Percentiles rank a stretch among this genome's conserved stretches.
Evolutionary conservation across 2,329 filamentous ascomycete genomes (phyloP).

Genomic region (Penicillium sp.): DNA sequence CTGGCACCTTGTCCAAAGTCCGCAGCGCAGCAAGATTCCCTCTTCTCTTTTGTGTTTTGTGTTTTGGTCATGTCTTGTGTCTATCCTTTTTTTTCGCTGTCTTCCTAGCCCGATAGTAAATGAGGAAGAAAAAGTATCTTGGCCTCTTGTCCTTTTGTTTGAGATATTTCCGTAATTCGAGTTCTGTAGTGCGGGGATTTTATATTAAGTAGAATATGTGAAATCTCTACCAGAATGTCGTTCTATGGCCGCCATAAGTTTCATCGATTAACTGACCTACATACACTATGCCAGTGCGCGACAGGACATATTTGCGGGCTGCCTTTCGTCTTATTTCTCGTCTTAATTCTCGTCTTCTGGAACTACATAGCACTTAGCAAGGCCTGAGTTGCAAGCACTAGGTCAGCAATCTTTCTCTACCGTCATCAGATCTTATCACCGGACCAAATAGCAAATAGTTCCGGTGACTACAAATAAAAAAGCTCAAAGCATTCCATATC

Average conservation of each 20-base stretch:
- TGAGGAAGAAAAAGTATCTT: slow-evolving; percentile 41
- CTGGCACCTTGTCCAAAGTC: slow-evolving; percentile 43
- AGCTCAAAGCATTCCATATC: slow-evolving; percentile 24
- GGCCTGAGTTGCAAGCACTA: too few relatives aligned
- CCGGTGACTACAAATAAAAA: not conserved
- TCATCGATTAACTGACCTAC: too few relatives aligned
- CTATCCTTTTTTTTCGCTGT: slow-evolving; percentile 34
- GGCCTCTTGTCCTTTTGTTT: slow-evolving; percentile 7
- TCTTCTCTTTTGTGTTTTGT: slow-evolving; percentile 44
- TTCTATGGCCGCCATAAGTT: too few relatives aligned
- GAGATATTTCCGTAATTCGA: not conserved
- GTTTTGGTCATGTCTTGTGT: slow-evolving; percentile 33
- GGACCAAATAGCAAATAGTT: not conserved
- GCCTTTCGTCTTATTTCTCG: too few relatives aligned
- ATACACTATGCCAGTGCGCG: too few relatives aligned
- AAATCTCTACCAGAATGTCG: too few relatives aligned
- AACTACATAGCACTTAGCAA: too few relatives aligned
- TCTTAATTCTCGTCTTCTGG: too few relatives aligned
- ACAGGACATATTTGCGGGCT: too few relatives aligned
- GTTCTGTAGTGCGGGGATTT: not conserved
- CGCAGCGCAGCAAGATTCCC: slow-evolving; percentile 51
- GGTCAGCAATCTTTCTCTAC: too few relatives aligned
- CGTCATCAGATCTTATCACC: not conserved
- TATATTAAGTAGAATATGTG: not conserved
- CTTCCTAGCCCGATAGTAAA: slow-evolving; percentile 41